Evolutionary conservation across 768 basidiomycete species (phyloP).

Genomic region (Naganishia friedmannii): DNA sequence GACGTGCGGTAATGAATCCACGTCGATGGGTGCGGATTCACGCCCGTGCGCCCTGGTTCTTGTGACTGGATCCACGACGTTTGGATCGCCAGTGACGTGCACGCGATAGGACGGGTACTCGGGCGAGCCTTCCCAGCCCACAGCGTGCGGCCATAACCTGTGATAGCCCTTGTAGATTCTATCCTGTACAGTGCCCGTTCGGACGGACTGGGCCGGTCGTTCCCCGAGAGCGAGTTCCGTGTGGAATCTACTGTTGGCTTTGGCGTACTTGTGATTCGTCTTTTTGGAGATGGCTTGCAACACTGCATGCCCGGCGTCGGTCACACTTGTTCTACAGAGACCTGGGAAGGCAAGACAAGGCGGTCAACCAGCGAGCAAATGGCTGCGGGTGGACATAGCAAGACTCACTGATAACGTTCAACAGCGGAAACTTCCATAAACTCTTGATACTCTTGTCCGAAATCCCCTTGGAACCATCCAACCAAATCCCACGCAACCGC

Average conservation of each 20-base stretch:
- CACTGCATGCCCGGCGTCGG: conserved; percentile 5
- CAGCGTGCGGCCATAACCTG: conserved; percentile 2
- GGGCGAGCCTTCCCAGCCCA: conserved; percentile 17
- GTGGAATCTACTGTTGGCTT: conserved; percentile 14
- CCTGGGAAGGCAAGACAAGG: not conserved
- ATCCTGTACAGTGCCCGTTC: conserved; percentile 5
- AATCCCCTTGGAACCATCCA: conserved; percentile 13
- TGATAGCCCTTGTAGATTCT: conserved; percentile 17
- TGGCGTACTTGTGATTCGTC: conserved; percentile 18
- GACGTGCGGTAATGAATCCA: too few relatives aligned
- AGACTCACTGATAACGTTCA: conserved; percentile 11
- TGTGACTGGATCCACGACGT: not conserved
- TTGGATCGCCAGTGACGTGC: conserved; percentile 4
- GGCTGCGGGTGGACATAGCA: too few relatives aligned
- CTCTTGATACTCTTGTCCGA: conserved; percentile 21
- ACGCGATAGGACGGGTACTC: conserved; percentile 20
- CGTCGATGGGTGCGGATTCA: not conserved
- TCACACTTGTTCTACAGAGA: conserved; percentile 14
- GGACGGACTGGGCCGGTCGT: not conserved
- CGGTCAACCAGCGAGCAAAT: not conserved
- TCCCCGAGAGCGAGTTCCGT: conserved; percentile 14
- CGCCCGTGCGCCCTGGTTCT: conserved; percentile 11
- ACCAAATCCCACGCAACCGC: conserved; percentile 8
- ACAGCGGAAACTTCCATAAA: conserved; percentile 13
- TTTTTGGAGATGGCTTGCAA: conserved; percentile 3